Conservation (phyloP, 495 filamentous ascomycete genomes). For the Sordaria brevicollis region DNA sequence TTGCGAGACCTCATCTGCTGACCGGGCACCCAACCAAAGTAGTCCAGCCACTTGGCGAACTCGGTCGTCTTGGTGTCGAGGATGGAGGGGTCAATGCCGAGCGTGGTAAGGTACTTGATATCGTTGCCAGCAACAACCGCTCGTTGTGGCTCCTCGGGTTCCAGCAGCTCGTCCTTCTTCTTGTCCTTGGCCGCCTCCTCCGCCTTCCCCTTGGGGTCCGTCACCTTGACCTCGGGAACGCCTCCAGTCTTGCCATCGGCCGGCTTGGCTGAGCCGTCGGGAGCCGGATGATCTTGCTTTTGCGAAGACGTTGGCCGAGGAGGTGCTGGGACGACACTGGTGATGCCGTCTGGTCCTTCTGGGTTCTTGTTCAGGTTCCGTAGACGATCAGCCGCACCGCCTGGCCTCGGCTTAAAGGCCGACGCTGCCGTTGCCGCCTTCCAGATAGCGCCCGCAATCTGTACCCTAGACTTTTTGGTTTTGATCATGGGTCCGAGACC, state of each 20-base stretch:
- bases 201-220: slow-evolving; percentile 23
- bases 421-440: slow-evolving; percentile 72
- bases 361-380: slow-evolving; percentile 41
- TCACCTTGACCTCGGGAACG: slow-evolving; percentile 45
- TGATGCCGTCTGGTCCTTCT: slow-evolving; percentile 76
- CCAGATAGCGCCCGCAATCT: slow-evolving; percentile 68
- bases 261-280: slow-evolving; percentile 16
- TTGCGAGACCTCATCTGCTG: slow-evolving; percentile 57
- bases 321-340: slow-evolving; percentile 72
- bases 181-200: slow-evolving; percentile 32
- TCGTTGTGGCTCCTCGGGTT: slow-evolving; percentile 31
- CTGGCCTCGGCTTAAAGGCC: slow-evolving; percentile 75
- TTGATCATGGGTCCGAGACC: slow-evolving; percentile 90
- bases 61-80: slow-evolving; percentile 55
- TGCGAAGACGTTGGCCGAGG: slow-evolving; percentile 29
- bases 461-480: slow-evolving; percentile 51
- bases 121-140: slow-evolving; percentile 65
- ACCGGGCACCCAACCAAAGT: slow-evolving; percentile 81
- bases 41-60: slow-evolving; percentile 67
- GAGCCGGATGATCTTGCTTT: slow-evolving; percentile 13
- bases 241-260: slow-evolving; percentile 21
- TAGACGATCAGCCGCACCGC: slow-evolving; percentile 69
- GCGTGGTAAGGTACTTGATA: slow-evolving; percentile 62
- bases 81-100: slow-evolving; percentile 62
- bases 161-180: slow-evolving; percentile 25